These are phyloP conservation scores for Clitocybe nebularis DNA, from an alignment of 1,284 basidiomycete species.

Conservation along the genomic window DNA sequence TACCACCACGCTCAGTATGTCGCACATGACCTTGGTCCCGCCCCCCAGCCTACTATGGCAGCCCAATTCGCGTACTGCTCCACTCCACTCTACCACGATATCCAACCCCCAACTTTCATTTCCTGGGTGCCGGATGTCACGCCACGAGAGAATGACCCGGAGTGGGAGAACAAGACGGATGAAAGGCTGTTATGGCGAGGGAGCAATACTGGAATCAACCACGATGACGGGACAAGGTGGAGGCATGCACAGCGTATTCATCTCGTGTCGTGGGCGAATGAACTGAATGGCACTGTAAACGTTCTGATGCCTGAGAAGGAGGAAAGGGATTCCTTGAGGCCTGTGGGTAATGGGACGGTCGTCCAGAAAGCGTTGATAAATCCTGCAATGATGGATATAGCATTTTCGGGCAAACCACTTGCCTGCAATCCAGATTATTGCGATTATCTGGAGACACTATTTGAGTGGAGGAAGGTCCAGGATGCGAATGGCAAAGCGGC, in stretches of 20 bases:
- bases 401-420: constrained; percentile 43
- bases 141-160: constrained; percentile 39
- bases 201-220: constrained; percentile 57
- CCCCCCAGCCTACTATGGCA: constrained; percentile 39
- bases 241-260: constrained; percentile 40
- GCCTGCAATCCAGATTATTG: constrained; percentile 44
- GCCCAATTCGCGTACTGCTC: constrained; percentile 57
- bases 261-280: constrained; percentile 33
- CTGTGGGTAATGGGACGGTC: constrained; percentile 30
- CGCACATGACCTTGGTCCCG: constrained; percentile 43
- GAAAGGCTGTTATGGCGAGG: constrained; percentile 63
- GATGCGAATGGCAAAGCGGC: constrained; percentile 29
- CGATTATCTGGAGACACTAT: constrained; percentile 34
- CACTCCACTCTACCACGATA: constrained; percentile 58
- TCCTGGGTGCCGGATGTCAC: constrained; percentile 38
- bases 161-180: constrained; percentile 53
- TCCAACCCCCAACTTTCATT: constrained; percentile 49
- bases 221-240: constrained; percentile 42
- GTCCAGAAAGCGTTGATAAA: constrained; percentile 28
- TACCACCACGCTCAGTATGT: constrained; percentile 56
- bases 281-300: constrained; percentile 25
- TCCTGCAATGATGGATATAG: constrained; percentile 49
- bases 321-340: constrained; percentile 35
- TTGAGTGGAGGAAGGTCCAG: constrained; percentile 36
- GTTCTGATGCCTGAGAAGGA: constrained; percentile 22